Conservation (phyloP, 139 green algal genomes). For the Spirogloea muscicola region DNA sequence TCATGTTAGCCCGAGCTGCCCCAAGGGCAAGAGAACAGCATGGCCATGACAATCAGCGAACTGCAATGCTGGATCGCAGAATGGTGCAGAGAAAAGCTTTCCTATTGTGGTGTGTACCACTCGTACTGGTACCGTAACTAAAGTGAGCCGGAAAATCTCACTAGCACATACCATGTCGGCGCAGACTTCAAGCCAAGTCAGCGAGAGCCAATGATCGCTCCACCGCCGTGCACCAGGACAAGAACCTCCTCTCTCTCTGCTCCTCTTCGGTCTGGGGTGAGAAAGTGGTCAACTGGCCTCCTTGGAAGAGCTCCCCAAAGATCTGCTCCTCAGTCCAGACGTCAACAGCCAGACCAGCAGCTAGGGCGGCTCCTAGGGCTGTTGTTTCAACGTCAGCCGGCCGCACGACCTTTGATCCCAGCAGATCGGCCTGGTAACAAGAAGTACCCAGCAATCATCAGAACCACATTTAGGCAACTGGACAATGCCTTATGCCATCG, state of each 20-base stretch:
- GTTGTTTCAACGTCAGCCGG: conserved; percentile 89
- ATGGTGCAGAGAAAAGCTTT: too few relatives aligned
- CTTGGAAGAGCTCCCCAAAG: background rate
- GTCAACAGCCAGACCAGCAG: conserved; percentile 79
- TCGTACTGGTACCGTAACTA: too few relatives aligned
- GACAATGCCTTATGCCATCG: too few relatives aligned
- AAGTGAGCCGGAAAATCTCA: too few relatives aligned
- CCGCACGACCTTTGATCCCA: conserved; percentile 70
- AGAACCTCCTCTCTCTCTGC: conserved; percentile 1
- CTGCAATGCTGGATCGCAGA: too few relatives aligned
- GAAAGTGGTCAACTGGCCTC: conserved; percentile 5
- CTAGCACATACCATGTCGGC: too few relatives aligned
- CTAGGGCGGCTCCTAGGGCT: conserved; percentile 80
- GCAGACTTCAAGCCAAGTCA: conserved; percentile 3
- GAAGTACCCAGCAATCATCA: too few relatives aligned
- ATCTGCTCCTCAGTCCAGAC: conserved; percentile 63
- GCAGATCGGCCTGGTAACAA: conserved; percentile 42
- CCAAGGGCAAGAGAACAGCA: too few relatives aligned
- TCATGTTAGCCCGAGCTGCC: too few relatives aligned
- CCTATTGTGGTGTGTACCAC: too few relatives aligned
- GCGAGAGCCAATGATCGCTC: conserved; percentile 18
- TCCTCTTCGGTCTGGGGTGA: background rate
- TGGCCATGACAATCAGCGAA: too few relatives aligned
- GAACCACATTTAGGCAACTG: too few relatives aligned
- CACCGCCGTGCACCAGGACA: conserved; percentile 2